Base-by-base conservation (phyloP, 495 filamentous ascomycete genomes). In the Penicillium desertorum region DNA sequence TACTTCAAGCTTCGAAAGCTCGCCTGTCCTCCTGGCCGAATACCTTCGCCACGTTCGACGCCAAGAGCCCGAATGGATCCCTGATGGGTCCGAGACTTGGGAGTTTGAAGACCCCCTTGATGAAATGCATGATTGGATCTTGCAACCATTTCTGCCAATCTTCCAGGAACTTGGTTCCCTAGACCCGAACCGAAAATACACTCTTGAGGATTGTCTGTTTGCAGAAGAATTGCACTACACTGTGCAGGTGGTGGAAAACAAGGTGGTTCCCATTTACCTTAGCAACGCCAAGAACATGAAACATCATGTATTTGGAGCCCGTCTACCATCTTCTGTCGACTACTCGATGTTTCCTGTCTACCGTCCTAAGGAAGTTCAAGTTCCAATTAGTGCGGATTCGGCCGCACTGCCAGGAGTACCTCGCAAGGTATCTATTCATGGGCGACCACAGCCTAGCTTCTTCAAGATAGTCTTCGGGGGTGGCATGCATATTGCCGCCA, bases 41-140 rank as follows among this genome's bases (percentile, higher is more conserved):
- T 57, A 62, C 52, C 55, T 57, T 57, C 23, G 48, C 34, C 49
- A 58, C 23, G 45, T 58, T 45, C 25, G 54, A 20, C 49, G 48
- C 49, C 59, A 45, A 53, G 54, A 62, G 37, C 59, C 32, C 20
- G 39, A 43, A 8, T 42, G 42, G 48, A 58, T 58, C 23, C 50
- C 36, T 39, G 22, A 58, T 44, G 29, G 20, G 37, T 49, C 54
- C 1, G 17, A 57, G 23, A 6, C 17, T 45, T 10, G 20, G 37
- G 36, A 52, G 8, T 53, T 53, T 48, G 48, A 47, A 29, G 48
- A 53, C 43, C 10, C 39, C 39, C 39, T 43, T 17, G 19, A 43
- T 2, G n/a, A 43, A 43, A 43, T 43, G 39, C 39, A 17, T 19
- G 14, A n/a, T n/a, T 41, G 37, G 19, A 9, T 17, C 19, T 43